Evolutionary conservation across 1,139 yeast genomes (phyloP), one percentile per base, ranked within the genome.

Genomic region (Pichia sp.): DNA sequence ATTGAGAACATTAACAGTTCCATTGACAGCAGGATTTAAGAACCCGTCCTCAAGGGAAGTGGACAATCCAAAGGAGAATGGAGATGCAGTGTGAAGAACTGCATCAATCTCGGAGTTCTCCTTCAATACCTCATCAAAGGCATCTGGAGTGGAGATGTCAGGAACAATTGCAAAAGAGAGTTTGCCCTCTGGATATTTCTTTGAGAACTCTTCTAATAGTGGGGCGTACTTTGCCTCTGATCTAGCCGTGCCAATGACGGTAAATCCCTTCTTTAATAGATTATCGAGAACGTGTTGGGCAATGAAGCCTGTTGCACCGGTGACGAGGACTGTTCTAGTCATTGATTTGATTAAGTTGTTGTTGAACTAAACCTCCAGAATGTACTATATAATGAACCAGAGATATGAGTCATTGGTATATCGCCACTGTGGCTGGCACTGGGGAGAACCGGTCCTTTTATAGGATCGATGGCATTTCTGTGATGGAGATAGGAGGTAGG

Each of bases 61-160:
- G 32, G 36, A 35, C 44, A 48, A 27, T 12, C 48, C 50, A 28
- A 12, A 59, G 52, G 27, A 42, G 48, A 69, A 64, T 5, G 80
- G 79, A 16, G 77, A 69, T 11, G 81, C 81, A 4, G 77, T 72
- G 56, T 78, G 86, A 24, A 77, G 50, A 33, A 78, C 74, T 31
- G 63, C 66, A 9, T 69, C 66, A 37, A 75, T 64, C 28, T 69
- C 72, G 2, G 73, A 64, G 47, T 72, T 66, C 2, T 54, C 55
- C 43, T 65, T 50, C 37, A 78, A 61, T 2, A 67, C 69, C n/a
- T 60, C 44, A 37, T 66, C 67, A 46, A 69, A 66, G 1, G 70
- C 66, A 24, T 55, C 55, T 9, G 45, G 45, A 2, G 42, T 45
- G 6, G 53, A 51, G 23, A 65, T 47, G 38, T 66, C 70, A 14